These are phyloP conservation scores for Moricandia arvensis DNA, from an alignment of 345 rosid species.

Conservation along the genomic window DNA sequence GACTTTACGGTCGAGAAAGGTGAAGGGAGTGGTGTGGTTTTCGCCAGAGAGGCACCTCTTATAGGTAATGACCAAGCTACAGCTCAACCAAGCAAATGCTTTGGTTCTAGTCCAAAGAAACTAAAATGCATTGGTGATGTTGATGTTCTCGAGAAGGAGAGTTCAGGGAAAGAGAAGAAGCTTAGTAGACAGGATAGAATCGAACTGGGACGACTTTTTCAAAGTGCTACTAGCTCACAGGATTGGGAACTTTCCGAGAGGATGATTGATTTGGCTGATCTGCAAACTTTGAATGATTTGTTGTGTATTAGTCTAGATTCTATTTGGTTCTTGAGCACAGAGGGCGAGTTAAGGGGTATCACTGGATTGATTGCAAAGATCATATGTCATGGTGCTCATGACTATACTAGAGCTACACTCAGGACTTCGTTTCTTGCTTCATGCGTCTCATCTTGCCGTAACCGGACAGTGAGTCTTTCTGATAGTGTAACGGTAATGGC, in stretches of 20 bases:
- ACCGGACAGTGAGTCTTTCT: constrained; percentile 72
- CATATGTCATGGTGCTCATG: constrained; percentile 81
- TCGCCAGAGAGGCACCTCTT: constrained; percentile 63
- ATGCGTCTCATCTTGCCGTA: constrained; percentile 92
- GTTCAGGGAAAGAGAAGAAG: constrained; percentile 54
- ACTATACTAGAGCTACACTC: constrained; percentile 93
- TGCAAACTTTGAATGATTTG: constrained; percentile 80
- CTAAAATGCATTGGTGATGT: constrained; percentile 41
- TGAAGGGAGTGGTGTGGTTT: constrained; percentile 58
- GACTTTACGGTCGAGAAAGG: constrained; percentile 42
- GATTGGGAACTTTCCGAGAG: constrained; percentile 88
- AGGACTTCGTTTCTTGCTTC: constrained; percentile 97
- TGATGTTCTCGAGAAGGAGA: constrained; percentile 47
- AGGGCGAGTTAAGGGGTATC: constrained; percentile 42
- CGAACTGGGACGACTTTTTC: constrained; percentile 75
- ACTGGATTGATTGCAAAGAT: constrained; percentile 71
- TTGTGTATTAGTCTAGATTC: constrained; percentile 86
- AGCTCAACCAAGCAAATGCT: too few relatives aligned
- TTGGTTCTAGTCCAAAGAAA: constrained; percentile 39
- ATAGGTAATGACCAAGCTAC: constrained; percentile 27
- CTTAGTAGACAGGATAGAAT: constrained; percentile 72
- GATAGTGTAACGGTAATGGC: constrained; percentile 95
- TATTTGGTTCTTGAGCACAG: constrained; percentile 84
- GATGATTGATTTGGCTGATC: constrained; percentile 68
- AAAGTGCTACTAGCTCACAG: constrained; percentile 76